A percentile compares a stretch with the other conserved stretches of the same genome.
Conservation (phyloP, 345 rosid species). For the Populus tremula region DNA sequence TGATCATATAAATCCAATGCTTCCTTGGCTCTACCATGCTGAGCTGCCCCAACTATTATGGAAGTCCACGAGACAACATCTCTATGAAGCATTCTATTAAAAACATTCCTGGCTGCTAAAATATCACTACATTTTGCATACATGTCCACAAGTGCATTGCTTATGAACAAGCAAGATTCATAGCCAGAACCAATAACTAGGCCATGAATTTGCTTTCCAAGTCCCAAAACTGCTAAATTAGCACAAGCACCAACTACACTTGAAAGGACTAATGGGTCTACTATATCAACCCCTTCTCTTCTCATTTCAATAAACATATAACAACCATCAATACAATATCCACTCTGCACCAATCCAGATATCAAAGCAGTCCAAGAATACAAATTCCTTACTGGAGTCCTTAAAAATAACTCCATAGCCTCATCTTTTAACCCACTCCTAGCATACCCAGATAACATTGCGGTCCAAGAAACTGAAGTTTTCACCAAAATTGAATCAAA, state of each 20-base stretch:
- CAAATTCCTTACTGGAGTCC: constrained; percentile 44
- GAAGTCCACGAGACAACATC: constrained; percentile 89
- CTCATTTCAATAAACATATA: constrained; percentile 60
- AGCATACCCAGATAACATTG: constrained; percentile 61
- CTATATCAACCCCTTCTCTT: constrained; percentile 58
- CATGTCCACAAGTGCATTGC: constrained; percentile 76
- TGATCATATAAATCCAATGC: constrained; percentile 58
- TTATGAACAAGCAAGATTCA: constrained; percentile 58
- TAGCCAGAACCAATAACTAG: constrained; percentile 51
- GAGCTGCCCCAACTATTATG: constrained; percentile 72
- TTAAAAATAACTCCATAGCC: constrained; percentile 46
- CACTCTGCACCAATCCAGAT: constrained; percentile 76
- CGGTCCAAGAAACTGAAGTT: constrained; percentile 59
- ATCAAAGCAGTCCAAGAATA: constrained; percentile 71
- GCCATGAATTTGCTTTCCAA: constrained; percentile 67
- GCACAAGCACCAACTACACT: constrained; percentile 74
- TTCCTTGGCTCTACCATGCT: constrained; percentile 67
- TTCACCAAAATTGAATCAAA: constrained; percentile 51
- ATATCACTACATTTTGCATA: constrained; percentile 81
- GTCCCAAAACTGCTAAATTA: constrained; percentile 53
- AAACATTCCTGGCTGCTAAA: constrained; percentile 51
- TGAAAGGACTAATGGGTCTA: constrained; percentile 75
- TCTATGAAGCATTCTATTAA: constrained; percentile 41
- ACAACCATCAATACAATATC: constrained; percentile 53
- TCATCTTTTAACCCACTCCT: constrained; percentile 58